phyloP scores from a whole-genome alignment of 2,329 filamentous ascomycete genomes.

The Diaporthe sp. region DNA sequence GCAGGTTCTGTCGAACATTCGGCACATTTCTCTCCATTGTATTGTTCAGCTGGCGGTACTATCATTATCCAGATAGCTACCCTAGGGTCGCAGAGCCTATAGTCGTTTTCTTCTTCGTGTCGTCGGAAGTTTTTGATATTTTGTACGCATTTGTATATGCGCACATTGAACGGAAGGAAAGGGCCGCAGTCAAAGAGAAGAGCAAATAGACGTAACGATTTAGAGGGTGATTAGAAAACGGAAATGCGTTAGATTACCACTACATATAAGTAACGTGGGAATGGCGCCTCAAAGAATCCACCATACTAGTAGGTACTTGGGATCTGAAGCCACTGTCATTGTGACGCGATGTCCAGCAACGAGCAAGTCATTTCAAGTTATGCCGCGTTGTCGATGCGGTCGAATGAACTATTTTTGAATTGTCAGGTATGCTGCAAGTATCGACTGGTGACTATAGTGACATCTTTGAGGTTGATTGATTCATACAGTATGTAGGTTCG shows the following conservation, averaged over 20 bases:
- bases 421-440: no score
- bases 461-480: no score
- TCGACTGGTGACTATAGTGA: no score
- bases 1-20: conserved; percentile 26
- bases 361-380: no score
- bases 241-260: neutral
- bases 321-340: no score
- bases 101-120: conserved; percentile 25
- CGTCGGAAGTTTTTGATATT: conserved; percentile 20
- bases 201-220: neutral
- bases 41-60: conserved; percentile 36
- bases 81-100: conserved; percentile 35
- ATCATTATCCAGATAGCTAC: conserved; percentile 35
- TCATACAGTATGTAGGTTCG: no score
- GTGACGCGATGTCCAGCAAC: no score
- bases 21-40: conserved; percentile 30
- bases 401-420: no score
- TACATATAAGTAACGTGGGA: no score
- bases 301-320: no score
- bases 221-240: neutral
- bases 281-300: no score
- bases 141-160: conserved; percentile 33
- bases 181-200: neutral
- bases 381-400: no score
- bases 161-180: neutral